Percentiles rank a stretch among this genome's conserved stretches.
These are phyloP conservation scores for Fusarium nelsonii DNA, from an alignment of 2,329 filamentous ascomycete genomes.

Conservation along the genomic window DNA sequence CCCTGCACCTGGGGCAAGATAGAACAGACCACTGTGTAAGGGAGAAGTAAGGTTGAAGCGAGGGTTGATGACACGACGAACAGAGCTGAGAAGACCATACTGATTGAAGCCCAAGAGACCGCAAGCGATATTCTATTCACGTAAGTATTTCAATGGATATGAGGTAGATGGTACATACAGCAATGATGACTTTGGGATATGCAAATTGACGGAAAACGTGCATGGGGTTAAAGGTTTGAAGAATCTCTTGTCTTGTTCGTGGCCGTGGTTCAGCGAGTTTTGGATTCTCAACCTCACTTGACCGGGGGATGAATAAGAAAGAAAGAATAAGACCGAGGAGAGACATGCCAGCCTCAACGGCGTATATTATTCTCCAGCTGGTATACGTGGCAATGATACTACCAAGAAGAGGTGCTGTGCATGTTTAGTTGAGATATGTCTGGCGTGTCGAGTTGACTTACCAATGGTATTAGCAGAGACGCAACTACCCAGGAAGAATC, in stretches of 20 bases:
- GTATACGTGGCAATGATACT: conserved; percentile 48
- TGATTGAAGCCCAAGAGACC: conserved; percentile 47
- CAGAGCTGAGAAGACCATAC: conserved; percentile 70
- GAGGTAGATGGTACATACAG: conserved; percentile 13
- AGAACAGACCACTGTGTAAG: conserved; percentile 74
- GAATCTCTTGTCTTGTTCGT: conserved; percentile 25
- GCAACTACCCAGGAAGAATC: conserved; percentile 46
- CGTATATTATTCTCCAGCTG: conserved; percentile 48
- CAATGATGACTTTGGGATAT: conserved; percentile 42
- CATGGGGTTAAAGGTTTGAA: conserved; percentile 45
- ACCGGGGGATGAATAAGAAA: conserved; percentile 43
- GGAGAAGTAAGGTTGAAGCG: conserved; percentile 74
- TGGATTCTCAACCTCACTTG: conserved; percentile 43
- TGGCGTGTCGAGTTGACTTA: neutral
- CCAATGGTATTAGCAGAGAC: conserved; percentile 46
- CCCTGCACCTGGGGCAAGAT: conserved; percentile 75
- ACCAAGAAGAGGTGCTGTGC: conserved; percentile 41
- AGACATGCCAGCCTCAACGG: conserved; percentile 46
- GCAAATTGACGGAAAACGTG: conserved; percentile 45
- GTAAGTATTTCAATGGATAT: neutral
- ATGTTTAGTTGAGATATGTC: neutral
- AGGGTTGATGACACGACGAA: conserved; percentile 76
- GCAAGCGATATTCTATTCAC: conserved; percentile 42
- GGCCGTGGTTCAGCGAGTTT: conserved; percentile 32
- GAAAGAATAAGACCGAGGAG: conserved; percentile 43